Base-by-base conservation (phyloP, 2,329 filamentous ascomycete species). In the Endoconidiophora polonica region DNA sequence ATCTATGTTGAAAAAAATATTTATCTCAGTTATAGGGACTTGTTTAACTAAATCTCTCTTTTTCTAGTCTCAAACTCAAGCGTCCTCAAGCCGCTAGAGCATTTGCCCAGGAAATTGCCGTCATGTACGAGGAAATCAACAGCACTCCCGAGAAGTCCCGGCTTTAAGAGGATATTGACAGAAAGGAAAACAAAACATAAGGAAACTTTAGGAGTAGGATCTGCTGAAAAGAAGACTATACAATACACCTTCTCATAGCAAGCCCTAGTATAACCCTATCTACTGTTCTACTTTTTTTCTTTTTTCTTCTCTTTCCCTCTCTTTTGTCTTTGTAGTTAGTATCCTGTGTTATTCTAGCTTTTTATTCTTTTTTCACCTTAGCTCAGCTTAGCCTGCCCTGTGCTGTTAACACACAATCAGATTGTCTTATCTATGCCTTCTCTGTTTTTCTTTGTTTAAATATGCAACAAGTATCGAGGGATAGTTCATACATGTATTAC, bases 21-120 rank as follows among this genome's bases (percentile, higher is more conserved):
- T 20, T 39, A 22, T 9, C 2, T 22, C 18, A 42, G 9, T 38
- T 49, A 26, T 22, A 4, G 1, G 16, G 16, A 18, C 16, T 18
- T 18, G 2, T 18, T 18, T 36, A 23, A 26, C 24, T 37, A 33
- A 10, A 33, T 12, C n/a, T 48, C 22, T 24, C 14, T 5, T 16
- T 14, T 33, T 45, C 9, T 3, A 78, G 74, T 23, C 65, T 79
- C 22, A 79, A 79, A 61, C 65, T 78, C 44, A 79, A 78, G 68
- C 68, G 75, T 48, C 72, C 72, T 1, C 74, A 76, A 57, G 65
- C 71, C 0, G 70, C 67, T 2, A 72, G 66, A 64, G 70, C 67
- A 2, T 79, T 70, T 63, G 66, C 67, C 50, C 58, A 61, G 16
- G 66, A 77, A 46, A 74, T 79, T 44, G 71, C 73, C 51, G 64